Evolutionary conservation across 2,329 filamentous ascomycete genomes (phyloP).

Genomic region (Penicillium sp.): DNA sequence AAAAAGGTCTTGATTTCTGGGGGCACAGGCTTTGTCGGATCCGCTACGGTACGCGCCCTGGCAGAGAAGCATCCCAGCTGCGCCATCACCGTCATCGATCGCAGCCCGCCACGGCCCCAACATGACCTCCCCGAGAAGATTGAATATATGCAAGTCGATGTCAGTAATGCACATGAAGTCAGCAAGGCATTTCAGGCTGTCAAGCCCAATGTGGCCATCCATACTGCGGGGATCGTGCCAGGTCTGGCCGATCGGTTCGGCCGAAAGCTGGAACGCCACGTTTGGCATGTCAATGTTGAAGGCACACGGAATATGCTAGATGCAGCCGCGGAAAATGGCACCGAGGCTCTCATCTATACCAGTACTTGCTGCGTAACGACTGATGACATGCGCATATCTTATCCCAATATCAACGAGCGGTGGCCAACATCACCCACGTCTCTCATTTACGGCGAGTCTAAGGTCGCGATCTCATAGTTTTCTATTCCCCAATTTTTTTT

Average conservation of each 20-base stretch:
- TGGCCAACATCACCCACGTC: conserved; percentile 41
- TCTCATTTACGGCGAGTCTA: conserved; percentile 47
- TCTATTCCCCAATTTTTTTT: not conserved
- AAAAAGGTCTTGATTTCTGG: conserved; percentile 38
- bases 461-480: conserved; percentile 26
- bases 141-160: conserved; percentile 33
- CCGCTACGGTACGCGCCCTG: conserved; percentile 38
- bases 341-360: conserved; percentile 55
- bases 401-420: conserved; percentile 40
- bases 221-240: conserved; percentile 53
- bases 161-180: conserved; percentile 31
- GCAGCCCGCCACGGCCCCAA: conserved; percentile 28
- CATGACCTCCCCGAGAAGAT: conserved; percentile 27
- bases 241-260: conserved; percentile 37
- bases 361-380: conserved; percentile 55
- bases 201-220: conserved; percentile 52
- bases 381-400: conserved; percentile 46
- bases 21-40: conserved; percentile 42
- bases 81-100: conserved; percentile 38
- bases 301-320: conserved; percentile 55
- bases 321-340: conserved; percentile 45
- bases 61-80: conserved; percentile 38
- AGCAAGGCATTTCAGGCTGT: conserved; percentile 37
- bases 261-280: conserved; percentile 35
- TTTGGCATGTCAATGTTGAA: conserved; percentile 54